phyloP scores from a whole-genome alignment of 1,284 basidiomycete species.

The Tetrapyrgos nigripes region DNA sequence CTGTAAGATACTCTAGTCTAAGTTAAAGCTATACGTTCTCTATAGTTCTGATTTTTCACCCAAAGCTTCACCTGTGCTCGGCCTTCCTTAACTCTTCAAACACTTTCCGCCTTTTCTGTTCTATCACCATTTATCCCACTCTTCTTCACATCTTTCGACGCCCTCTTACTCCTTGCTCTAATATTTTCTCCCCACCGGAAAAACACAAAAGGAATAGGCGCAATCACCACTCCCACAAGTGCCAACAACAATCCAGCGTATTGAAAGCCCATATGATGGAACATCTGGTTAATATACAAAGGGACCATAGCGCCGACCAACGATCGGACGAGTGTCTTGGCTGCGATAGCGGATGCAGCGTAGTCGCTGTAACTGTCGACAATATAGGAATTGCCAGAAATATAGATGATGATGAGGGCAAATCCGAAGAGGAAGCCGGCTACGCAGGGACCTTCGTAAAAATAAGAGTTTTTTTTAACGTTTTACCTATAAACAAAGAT shows the following conservation, averaged over 20 bases:
- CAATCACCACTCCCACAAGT: conserved; percentile 37
- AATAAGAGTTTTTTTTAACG: not conserved
- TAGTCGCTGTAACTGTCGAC: conserved; percentile 46
- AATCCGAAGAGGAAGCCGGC: conserved; percentile 44
- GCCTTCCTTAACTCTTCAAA: not conserved
- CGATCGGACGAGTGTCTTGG: conserved; percentile 46
- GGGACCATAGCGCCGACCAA: conserved; percentile 44
- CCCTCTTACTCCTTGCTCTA: conserved; percentile 23
- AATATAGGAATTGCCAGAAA: conserved; percentile 51
- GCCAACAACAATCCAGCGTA: conserved; percentile 44
- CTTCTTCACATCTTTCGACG: conserved; percentile 21
- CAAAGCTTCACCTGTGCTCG: not conserved
- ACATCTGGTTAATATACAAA: conserved; percentile 48
- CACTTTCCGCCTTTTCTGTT: not conserved
- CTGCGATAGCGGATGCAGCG: conserved; percentile 50
- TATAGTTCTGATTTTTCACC: no score
- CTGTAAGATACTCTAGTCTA: no score
- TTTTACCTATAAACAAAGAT: not conserved
- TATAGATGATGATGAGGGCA: conserved; percentile 47
- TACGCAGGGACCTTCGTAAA: conserved; percentile 34
- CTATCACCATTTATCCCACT: conserved; percentile 2
- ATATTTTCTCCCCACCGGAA: conserved; percentile 41
- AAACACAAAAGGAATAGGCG: conserved; percentile 48
- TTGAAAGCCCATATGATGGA: conserved; percentile 46
- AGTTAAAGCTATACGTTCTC: not conserved